These are phyloP conservation scores for Ganoderma multipileum DNA, from an alignment of 1,284 basidiomycete species.

Conservation along the genomic window DNA sequence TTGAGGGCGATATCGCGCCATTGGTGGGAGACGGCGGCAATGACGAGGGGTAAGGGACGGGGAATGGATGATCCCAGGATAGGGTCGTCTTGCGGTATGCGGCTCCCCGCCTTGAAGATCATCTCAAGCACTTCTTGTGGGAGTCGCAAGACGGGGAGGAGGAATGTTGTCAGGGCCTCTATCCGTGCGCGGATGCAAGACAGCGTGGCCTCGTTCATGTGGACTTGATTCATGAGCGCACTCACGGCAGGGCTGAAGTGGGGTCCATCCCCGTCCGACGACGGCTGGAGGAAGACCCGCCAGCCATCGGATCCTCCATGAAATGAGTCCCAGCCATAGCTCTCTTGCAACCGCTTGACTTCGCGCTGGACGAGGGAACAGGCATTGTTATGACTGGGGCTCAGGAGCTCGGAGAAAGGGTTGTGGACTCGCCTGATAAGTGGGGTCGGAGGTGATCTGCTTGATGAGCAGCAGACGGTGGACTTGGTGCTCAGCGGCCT, in stretches of 20 bases:
- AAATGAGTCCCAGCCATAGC: constrained; percentile 24
- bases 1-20: constrained; percentile 38
- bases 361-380: constrained; percentile 19
- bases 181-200: constrained; percentile 31
- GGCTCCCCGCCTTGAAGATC: constrained; percentile 30
- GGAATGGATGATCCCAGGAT: constrained; percentile 26
- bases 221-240: constrained; percentile 31
- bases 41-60: constrained; percentile 34
- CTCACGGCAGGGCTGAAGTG: constrained; percentile 29
- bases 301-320: constrained; percentile 27
- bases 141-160: constrained; percentile 27
- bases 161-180: constrained; percentile 29
- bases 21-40: constrained; percentile 37
- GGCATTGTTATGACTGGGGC: constrained; percentile 13
- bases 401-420: background rate
- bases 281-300: constrained; percentile 28
- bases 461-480: constrained; percentile 30
- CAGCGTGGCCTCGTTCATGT: constrained; percentile 29
- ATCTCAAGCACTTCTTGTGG: constrained; percentile 28
- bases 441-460: constrained; percentile 28
- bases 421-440: constrained; percentile 29
- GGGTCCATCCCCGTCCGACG: constrained; percentile 18
- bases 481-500: constrained; percentile 31
- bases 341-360: constrained; percentile 28
- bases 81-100: constrained; percentile 29